Base-by-base conservation (phyloP, 345 rosid species). In the Erucastrum elatum region DNA sequence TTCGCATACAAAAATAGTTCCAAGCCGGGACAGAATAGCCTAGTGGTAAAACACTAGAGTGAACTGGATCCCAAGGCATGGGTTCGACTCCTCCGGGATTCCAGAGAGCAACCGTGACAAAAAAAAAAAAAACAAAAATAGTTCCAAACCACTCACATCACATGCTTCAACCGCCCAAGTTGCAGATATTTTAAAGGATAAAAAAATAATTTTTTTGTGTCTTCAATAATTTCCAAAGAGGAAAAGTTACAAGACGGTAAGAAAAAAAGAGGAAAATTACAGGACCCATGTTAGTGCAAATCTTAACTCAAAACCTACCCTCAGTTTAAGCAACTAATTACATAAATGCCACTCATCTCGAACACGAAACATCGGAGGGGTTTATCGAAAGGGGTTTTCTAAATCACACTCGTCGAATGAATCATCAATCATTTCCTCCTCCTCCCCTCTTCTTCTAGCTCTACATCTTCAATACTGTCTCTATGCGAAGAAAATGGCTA, bases 121-220 rank as follows among this genome's bases (percentile, higher is more conserved):
- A 21, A 21, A 21, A 21, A 21, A 21, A 21, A 21, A 21, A 21
- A 21, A 21, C 0, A 21, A 21, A 21, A 21, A n/a, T n/a, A 35
- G 0, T 49, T n/a, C 1, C 16, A 6, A 27, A 8, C 63, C 80
- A 76, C 68, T 44, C 75, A 17, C 68, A 21, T 13, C 75, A 17
- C 68, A 21, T 13, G 37, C 49, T 21, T 44, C 68, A 68, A 76
- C 61, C 4, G 31, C 51, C 37, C 80, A 76, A 76, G 69, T 76
- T 68, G 74, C 10, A 30, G 34, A 75, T 29, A 16, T 29, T 61
- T 29, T 5, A 49, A 21, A 34, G 8, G 5, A 5, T 0, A 3
- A 34, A 37, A 41, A 41, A 2, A 9, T 11, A 8, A n/a, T n/a
- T 39, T 39, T 0, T 39, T 21, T 21, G 3, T 58, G 41, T 17